Evolutionary conservation across 768 basidiomycete genomes (phyloP), one percentile per base, ranked within the genome.

Genomic region (Nidularia pulvinata): DNA sequence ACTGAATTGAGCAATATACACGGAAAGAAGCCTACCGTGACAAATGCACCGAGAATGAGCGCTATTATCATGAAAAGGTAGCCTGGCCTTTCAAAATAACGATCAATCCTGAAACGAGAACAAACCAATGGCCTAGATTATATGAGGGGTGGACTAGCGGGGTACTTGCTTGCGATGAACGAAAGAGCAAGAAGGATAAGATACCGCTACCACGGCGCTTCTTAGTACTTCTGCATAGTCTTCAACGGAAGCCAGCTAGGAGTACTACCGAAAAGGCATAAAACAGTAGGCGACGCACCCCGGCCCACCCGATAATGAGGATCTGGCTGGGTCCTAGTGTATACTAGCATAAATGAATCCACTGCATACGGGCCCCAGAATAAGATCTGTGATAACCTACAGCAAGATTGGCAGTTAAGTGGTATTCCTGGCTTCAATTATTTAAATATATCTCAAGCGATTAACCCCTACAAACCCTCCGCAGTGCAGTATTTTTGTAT

Each of bases 161-260:
- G 34, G 16, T 2, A 50, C 69, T 53, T 58, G 83, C 84, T 84
- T 16, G 82, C 81, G 33, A 83, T 62, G 69, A 86, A 85, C 0
- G 84, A 61, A 6, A 83, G 61, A 1, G 69, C 60, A 2, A 85
- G 65, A 43, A 85, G 72, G 33, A 72, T 60, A 7, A 66, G 54
- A 61, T 85, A 85, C 85, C 84, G 85, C 72, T 78, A 84, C 77
- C 73, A 76, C 1, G 84, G 84, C 0, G 74, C 81, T 66, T 86
- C 83, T 36, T 78, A 70, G 66, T 86, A 85, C 61, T 79, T 82
- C 57, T 79, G 72, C 78, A 82, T 84, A 1, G 81, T 77, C 72
- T 77, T 53, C 10, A 34, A 39, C 3, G 5, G 32, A 42, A 44
- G 30, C 44, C 5, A 49, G 9, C 32, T 19, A 44, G 11, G 25